phyloP scores from a whole-genome alignment of 1,139 yeast species.

The Candida tropicalis region DNA sequence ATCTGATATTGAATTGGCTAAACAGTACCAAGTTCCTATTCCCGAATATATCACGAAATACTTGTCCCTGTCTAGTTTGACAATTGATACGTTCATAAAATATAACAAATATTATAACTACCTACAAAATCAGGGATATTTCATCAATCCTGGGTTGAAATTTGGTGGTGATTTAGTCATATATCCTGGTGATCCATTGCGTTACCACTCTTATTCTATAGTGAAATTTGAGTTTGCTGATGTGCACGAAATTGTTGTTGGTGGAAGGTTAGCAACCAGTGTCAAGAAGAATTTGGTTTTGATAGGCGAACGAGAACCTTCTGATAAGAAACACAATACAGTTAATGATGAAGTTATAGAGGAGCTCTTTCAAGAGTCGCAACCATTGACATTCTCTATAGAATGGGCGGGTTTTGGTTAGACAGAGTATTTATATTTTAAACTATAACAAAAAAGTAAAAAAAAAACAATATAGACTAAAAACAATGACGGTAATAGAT shows the following conservation, averaged over 20 bases:
- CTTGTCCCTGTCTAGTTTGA: constrained; percentile 4
- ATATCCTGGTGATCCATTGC: constrained; percentile 76
- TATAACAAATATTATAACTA: constrained; percentile 29
- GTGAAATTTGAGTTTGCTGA: constrained; percentile 54
- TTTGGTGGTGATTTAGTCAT: constrained; percentile 90
- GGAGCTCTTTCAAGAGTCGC: constrained; percentile 15
- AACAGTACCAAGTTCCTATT: constrained; percentile 10
- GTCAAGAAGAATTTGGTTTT: constrained; percentile 87
- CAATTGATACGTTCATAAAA: constrained; percentile 9
- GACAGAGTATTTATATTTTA: constrained; percentile 5
- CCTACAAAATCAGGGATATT: constrained; percentile 53
- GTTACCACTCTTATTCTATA: constrained; percentile 84
- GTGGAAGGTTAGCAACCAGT: constrained; percentile 90
- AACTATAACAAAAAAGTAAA: not conserved
- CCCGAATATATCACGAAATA: constrained; percentile 13
- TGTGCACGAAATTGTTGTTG: constrained; percentile 64
- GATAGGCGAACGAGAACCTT: constrained; percentile 26
- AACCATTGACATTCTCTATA: constrained; percentile 53
- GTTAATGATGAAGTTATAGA: constrained; percentile 14
- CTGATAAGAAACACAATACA: constrained; percentile 27
- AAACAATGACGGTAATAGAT: not conserved
- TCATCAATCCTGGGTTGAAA: constrained; percentile 78
- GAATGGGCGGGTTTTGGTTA: constrained; percentile 87
- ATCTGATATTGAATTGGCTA: constrained; percentile 12
- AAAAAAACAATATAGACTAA: not conserved